A percentile compares a stretch with the other conserved stretches of the same genome.
phyloP scores from a whole-genome alignment of 495 filamentous ascomycete genomes.

The Tuber brumale region DNA sequence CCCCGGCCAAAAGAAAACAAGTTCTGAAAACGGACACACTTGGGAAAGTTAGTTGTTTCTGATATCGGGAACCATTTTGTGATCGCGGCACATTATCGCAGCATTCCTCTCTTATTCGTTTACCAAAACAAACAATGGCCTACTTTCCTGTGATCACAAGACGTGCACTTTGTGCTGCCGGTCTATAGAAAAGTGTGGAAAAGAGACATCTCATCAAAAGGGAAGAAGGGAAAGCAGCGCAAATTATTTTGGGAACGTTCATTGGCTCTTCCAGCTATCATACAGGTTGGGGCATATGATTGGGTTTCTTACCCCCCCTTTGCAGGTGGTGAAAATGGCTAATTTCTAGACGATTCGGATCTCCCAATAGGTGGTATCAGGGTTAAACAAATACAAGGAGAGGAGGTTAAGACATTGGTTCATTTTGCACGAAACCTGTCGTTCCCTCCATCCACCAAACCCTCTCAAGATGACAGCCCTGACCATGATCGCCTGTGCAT shows the following conservation, averaged over 20 bases:
- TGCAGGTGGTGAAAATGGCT: not conserved
- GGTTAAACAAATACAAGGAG: not conserved
- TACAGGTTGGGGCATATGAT: not conserved
- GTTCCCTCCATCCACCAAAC: not conserved
- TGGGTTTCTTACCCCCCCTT: not conserved
- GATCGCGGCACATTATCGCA: not conserved
- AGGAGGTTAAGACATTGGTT: not conserved
- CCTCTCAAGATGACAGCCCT: not conserved
- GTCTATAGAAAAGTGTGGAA: not conserved
- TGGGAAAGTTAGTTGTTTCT: not conserved
- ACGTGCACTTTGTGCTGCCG: conserved; percentile 1
- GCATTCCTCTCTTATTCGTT: not conserved
- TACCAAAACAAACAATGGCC: not conserved
- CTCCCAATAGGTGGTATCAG: not conserved
- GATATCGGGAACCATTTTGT: not conserved
- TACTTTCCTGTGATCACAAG: not conserved
- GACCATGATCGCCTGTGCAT: not conserved
- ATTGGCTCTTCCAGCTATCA: conserved; percentile 5
- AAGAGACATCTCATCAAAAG: not conserved
- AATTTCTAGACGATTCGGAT: not conserved
- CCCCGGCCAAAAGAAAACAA: no score
- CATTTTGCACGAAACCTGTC: not conserved
- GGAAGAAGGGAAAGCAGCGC: not conserved
- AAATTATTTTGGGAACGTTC: not conserved
- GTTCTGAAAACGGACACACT: not conserved